Evolutionary conservation across 2,329 filamentous ascomycete species (phyloP).

Genomic region (Aspergillus transmontanensis): DNA sequence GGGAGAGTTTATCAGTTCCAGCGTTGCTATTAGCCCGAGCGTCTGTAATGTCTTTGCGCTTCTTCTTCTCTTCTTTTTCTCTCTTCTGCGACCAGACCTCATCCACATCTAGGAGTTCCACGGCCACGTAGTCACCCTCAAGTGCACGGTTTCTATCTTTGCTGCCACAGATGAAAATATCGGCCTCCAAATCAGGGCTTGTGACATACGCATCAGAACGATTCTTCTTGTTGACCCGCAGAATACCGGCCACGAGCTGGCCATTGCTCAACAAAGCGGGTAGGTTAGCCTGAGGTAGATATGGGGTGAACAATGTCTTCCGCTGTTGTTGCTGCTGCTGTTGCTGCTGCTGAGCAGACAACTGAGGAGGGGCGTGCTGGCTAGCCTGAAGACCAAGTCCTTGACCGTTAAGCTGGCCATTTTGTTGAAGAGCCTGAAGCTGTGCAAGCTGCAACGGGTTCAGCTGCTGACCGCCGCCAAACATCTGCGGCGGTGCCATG

Average conservation of each 20-base stretch:
- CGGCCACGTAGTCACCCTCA: conserved; percentile 91
- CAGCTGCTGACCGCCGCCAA: conserved; percentile 76
- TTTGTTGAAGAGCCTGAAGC: conserved; percentile 90
- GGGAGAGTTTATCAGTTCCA: conserved; percentile 63
- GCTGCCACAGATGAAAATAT: conserved; percentile 99
- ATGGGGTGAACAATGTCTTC: conserved; percentile 98
- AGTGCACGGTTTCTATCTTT: conserved; percentile 97
- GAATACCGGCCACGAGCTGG: conserved; percentile 91
- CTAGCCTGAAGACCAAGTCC: conserved; percentile 67
- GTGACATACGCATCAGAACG: conserved; percentile 97
- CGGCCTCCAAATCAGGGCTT: conserved; percentile 89
- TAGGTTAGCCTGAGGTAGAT: conserved; percentile 90
- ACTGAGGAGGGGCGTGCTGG: conserved; percentile 70
- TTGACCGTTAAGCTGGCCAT: conserved; percentile 79
- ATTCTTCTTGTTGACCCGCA: conserved; percentile 99
- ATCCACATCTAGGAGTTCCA: conserved; percentile 95
- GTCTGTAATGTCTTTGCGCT: conserved; percentile 97
- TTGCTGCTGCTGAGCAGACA: conserved; percentile 60
- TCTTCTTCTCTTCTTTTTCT: conserved; percentile 99
- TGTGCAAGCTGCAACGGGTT: conserved; percentile 87
- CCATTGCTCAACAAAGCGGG: conserved; percentile 89
- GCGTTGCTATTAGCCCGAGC: conserved; percentile 77
- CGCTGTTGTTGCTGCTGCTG: conserved; percentile 83
- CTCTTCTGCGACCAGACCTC: conserved; percentile 99
- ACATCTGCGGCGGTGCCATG: conserved; percentile 78